Conservation (phyloP, 805 yeast genomes). For the Metschnikowia cerradonensis region DNA sequence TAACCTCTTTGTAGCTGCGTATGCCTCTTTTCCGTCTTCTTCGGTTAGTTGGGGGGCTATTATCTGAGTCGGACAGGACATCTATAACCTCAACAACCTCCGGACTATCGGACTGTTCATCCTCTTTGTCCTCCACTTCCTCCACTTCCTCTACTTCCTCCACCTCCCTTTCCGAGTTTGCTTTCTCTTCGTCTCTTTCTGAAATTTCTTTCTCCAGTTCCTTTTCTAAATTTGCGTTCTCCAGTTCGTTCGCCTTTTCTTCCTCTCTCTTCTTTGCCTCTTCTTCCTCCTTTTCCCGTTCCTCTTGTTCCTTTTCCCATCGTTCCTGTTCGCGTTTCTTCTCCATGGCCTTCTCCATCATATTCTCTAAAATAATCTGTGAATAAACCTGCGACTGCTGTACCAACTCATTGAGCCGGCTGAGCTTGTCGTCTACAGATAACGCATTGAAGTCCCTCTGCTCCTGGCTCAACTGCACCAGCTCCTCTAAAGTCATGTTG, state of each 20-base stretch:
- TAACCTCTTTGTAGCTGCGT: no score
- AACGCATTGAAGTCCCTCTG: conserved; percentile 42
- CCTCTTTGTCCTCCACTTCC: no score
- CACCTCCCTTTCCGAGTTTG: background rate
- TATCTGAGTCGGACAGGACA: background rate
- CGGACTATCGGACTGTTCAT: no score
- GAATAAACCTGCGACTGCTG: conserved; percentile 86
- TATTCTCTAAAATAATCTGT: conserved; percentile 76
- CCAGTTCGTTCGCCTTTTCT: no score
- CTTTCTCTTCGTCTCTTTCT: no score
- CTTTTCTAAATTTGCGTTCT: background rate
- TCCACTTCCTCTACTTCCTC: background rate
- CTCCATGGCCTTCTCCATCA: conserved; percentile 47
- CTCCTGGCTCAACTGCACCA: conserved; percentile 19
- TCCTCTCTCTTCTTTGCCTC: no score
- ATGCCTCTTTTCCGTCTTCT: background rate
- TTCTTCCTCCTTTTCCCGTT: no score
- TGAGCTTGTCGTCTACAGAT: conserved; percentile 55
- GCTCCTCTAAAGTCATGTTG: background rate
- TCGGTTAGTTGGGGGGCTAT: background rate
- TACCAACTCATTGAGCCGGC: conserved; percentile 69
- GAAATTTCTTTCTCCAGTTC: background rate
- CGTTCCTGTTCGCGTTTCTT: conserved; percentile 10
- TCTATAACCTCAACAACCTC: no score
- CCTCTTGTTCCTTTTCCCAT: no score